A percentile compares a stretch with the other conserved stretches of the same genome.
phyloP scores from a whole-genome alignment of 495 filamentous ascomycete species.

The Penicillium antarcticum region DNA sequence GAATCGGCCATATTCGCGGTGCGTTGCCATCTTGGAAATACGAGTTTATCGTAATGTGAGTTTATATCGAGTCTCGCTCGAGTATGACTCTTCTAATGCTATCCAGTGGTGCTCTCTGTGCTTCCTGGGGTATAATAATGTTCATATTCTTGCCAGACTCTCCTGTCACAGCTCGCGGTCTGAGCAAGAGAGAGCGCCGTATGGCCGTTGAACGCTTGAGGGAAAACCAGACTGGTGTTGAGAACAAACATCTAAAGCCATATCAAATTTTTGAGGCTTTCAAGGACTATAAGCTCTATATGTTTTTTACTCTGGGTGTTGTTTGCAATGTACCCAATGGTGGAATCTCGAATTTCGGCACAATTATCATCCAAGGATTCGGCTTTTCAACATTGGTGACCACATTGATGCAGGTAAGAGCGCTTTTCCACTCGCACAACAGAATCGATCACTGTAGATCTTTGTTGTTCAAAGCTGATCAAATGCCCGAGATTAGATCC shows the following conservation, averaged over 20 bases:
- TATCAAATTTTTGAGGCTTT: conserved; percentile 57
- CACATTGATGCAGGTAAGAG: conserved; percentile 43
- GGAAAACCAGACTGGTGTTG: conserved; percentile 62
- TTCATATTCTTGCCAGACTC: conserved; percentile 62
- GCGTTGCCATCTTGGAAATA: conserved; percentile 55
- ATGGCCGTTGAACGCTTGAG: conserved; percentile 58
- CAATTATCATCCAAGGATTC: conserved; percentile 59
- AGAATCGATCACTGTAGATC: too few species aligned
- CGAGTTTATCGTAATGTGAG: conserved; percentile 50
- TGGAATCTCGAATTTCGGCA: conserved; percentile 59
- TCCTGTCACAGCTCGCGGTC: conserved; percentile 58
- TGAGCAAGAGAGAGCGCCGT: conserved; percentile 52
- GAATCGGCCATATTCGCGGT: conserved; percentile 53
- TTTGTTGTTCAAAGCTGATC: conserved; percentile 14
- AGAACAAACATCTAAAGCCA: conserved; percentile 59
- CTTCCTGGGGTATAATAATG: conserved; percentile 54
- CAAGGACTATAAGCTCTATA: conserved; percentile 59
- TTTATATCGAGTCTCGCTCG: too few species aligned
- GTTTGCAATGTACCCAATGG: conserved; percentile 45
- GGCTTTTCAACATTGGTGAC: conserved; percentile 54
- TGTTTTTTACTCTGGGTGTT: conserved; percentile 56
- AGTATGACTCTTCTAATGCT: conserved; percentile 13
- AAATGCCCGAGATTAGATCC: conserved; percentile 38
- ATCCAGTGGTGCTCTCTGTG: conserved; percentile 48
- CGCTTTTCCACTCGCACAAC: too few species aligned